A percentile compares a stretch with the other conserved stretches of the same genome.
These are phyloP conservation scores for Crotalaria pallida DNA, from an alignment of 306 rosid species.

Conservation along the genomic window DNA sequence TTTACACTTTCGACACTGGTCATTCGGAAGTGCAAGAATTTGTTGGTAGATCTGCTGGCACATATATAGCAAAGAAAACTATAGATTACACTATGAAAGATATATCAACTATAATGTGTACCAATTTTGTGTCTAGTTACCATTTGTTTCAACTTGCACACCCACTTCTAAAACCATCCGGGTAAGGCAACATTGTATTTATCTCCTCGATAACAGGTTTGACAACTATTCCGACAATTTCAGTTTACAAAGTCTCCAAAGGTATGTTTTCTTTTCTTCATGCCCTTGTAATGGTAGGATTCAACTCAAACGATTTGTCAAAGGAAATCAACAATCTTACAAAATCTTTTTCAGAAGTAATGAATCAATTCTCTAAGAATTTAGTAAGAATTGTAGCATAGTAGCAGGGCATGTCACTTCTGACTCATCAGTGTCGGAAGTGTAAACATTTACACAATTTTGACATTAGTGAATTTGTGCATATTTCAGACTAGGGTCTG, in stretches of 20 bases:
- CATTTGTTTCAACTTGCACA: slow-evolving; percentile 41
- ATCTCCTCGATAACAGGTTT: slow-evolving; percentile 30
- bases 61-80: neutral
- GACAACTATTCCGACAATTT: neutral
- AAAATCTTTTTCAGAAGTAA: slow-evolving; percentile 30
- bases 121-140: slow-evolving; percentile 38
- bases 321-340: neutral
- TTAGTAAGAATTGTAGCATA: too few species aligned
- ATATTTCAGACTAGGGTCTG: too few species aligned
- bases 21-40: too few species aligned
- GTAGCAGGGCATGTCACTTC: too few species aligned
- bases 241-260: slow-evolving; percentile 26
- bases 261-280: slow-evolving; percentile 4
- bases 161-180: slow-evolving; percentile 44
- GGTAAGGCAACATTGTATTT: slow-evolving; percentile 29
- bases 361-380: slow-evolving; percentile 47
- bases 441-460: too few species aligned
- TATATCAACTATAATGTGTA: slow-evolving; percentile 18
- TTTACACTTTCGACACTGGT: too few species aligned
- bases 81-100: slow-evolving; percentile 30
- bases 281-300: neutral
- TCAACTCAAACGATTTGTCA: neutral
- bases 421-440: too few species aligned
- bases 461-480: too few species aligned
- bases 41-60: too few species aligned